These are phyloP conservation scores for Macrolepiota dolichaula DNA, from an alignment of 768 basidiomycete genomes.

Conservation along the genomic window DNA sequence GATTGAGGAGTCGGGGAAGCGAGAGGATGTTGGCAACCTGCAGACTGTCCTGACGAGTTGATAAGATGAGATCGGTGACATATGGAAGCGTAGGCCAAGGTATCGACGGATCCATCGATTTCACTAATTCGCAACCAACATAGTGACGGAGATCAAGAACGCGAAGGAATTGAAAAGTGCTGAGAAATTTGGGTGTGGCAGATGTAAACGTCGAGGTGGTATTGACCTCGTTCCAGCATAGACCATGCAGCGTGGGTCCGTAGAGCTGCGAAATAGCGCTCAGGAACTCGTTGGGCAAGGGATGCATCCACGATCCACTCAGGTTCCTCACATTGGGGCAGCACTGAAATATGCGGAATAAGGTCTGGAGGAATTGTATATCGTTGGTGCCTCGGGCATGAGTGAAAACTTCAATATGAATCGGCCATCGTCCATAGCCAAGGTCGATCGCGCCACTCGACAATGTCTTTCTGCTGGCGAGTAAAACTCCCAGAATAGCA, in stretches of 20 bases:
- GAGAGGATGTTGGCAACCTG: constrained; percentile 31
- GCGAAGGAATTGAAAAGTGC: constrained; percentile 37
- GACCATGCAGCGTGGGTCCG: constrained; percentile 35
- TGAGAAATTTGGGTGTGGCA: constrained; percentile 33
- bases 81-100: constrained; percentile 32
- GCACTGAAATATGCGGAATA: constrained; percentile 41
- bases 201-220: constrained; percentile 16
- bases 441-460: constrained; percentile 4
- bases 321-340: constrained; percentile 45
- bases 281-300: constrained; percentile 41
- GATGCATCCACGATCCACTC: constrained; percentile 43
- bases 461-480: constrained; percentile 17
- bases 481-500: constrained; percentile 33
- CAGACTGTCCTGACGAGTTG: constrained; percentile 34
- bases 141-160: constrained; percentile 46
- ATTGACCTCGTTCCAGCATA: constrained; percentile 42
- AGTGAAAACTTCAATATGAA: constrained; percentile 45
- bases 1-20: constrained; percentile 40
- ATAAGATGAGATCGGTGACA: constrained; percentile 41
- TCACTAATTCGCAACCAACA: constrained; percentile 21
- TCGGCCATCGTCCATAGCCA: constrained; percentile 43
- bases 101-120: constrained; percentile 12
- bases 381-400: constrained; percentile 37
- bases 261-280: constrained; percentile 36
- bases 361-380: constrained; percentile 34